Conservation (phyloP, 306 rosid genomes). For the Vigna reflexopilosa region DNA sequence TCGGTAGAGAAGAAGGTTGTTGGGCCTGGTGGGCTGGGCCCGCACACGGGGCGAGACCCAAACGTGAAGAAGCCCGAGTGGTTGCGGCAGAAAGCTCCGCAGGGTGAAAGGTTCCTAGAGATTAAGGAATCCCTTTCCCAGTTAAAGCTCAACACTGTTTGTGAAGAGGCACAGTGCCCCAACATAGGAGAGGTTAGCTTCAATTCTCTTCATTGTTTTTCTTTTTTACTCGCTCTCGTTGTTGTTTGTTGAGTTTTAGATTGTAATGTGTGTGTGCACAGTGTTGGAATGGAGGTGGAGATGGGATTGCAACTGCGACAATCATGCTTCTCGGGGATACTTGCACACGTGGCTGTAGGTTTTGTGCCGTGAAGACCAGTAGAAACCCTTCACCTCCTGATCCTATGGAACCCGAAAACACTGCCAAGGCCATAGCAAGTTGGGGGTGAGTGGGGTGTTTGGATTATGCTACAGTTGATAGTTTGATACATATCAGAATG, state of each 20-base stretch:
- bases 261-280: slow-evolving; percentile 40
- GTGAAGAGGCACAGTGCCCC: slow-evolving; percentile 98
- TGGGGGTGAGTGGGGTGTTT: slow-evolving; percentile 71
- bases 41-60: slow-evolving; percentile 83
- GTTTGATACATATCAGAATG: not conserved
- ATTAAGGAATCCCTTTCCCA: slow-evolving; percentile 71
- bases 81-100: slow-evolving; percentile 90
- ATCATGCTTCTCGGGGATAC: slow-evolving; percentile 98
- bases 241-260: slow-evolving; percentile 22
- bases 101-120: slow-evolving; percentile 67
- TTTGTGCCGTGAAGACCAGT: slow-evolving; percentile 97
- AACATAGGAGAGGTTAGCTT: slow-evolving; percentile 90
- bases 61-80: slow-evolving; percentile 78
- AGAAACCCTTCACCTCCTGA: slow-evolving; percentile 92
- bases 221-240: not conserved
- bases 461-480: not conserved
- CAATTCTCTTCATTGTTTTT: not conserved
- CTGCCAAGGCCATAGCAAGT: slow-evolving; percentile 86
- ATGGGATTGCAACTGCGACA: slow-evolving; percentile 93
- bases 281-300: slow-evolving; percentile 99
- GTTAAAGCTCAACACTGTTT: slow-evolving; percentile 86
- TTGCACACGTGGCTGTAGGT: slow-evolving; percentile 95
- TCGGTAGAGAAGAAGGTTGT: slow-evolving; percentile 40
- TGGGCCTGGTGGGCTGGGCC: slow-evolving; percentile 69
- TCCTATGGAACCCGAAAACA: slow-evolving; percentile 88